Base-by-base conservation (phyloP, 805 yeast genomes). In the Yarrowia deformans region DNA sequence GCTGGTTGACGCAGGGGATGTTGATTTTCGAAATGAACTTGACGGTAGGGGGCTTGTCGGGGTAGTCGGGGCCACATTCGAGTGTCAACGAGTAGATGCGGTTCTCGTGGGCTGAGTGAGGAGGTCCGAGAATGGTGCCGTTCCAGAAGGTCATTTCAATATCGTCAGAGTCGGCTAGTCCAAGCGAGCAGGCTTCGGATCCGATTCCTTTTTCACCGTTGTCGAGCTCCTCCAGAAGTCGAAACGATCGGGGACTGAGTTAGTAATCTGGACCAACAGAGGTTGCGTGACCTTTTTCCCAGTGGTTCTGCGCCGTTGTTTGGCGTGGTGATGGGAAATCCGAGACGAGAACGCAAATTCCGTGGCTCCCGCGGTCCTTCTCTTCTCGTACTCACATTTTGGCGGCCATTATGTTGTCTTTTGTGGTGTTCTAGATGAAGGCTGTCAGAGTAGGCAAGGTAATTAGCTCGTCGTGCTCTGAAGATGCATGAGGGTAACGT, bases 141-240 rank as follows among this genome's bases (percentile, higher is more conserved):
- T 93, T 95, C 99, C 99, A 95, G 75, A 89, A 80, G 12, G 97
- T 90, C 97, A 95, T 91, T 66, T 93, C 82, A 73, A 93, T 91
- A 77, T 95, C 99, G 75, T 91, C 97, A 71, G 90, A 88, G 75
- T 91, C 94, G 32, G 91, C 88, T 58, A 95, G 84, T 0, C 99
- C 99, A 75, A 95, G 92, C 29, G 98, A 94, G 78, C 97, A 93
- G 16, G 97, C 90, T 79, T 95, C 98, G 34, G 98, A 95, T 23
- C 98, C 98, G 60, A 91, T 83, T 23, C 99, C 99, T 79, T 95
- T 95, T 77, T 95, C 99, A 61, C 99, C 99, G 75, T 94, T 94
- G 79, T 96, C 99, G 73, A 95, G 84, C 81, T 95, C 99, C 80
- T 95, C 99, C 71, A 95, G 84, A 42, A 95, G 86, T 77, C 97